phyloP scores from a whole-genome alignment of 176 grass and related monocot species.

The Thinopyrum elongatum region DNA sequence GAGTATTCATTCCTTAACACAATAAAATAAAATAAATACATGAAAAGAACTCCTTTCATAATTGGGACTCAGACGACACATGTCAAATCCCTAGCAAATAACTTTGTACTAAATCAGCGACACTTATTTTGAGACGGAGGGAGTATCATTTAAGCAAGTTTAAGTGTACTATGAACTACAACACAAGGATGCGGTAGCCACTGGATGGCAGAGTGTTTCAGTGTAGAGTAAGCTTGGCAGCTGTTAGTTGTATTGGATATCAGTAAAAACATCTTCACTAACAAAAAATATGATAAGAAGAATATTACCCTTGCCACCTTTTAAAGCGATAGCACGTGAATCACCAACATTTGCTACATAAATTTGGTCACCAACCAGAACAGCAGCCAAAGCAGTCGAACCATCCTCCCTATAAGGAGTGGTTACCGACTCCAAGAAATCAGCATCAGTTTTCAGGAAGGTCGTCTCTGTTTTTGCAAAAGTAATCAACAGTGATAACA shows the following conservation, averaged over 20 bases:
- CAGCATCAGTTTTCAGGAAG: constrained; percentile 68
- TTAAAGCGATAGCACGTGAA: constrained; percentile 76
- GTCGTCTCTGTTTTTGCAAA: constrained; percentile 47
- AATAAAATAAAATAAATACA: neutral
- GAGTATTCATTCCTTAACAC: neutral
- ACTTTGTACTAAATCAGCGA: too few relatives aligned
- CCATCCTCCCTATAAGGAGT: constrained; percentile 80
- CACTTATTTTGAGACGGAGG: too few relatives aligned
- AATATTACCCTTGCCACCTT: constrained; percentile 66
- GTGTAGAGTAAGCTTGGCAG: neutral
- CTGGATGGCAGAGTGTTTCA: neutral
- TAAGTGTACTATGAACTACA: neutral
- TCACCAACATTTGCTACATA: constrained; percentile 97
- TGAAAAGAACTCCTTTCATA: neutral
- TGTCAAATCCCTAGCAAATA: neutral
- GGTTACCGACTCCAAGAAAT: constrained; percentile 64
- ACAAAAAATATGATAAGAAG: neutral
- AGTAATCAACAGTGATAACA: constrained; percentile 19
- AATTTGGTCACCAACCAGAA: constrained; percentile 59
- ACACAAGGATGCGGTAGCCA: neutral
- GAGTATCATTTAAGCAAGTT: neutral
- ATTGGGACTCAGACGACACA: neutral
- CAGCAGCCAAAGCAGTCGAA: constrained; percentile 74
- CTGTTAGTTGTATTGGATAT: neutral
- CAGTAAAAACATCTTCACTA: neutral